phyloP scores from a whole-genome alignment of 2,329 filamentous ascomycete genomes.

The Trichoderma lentiforme region DNA sequence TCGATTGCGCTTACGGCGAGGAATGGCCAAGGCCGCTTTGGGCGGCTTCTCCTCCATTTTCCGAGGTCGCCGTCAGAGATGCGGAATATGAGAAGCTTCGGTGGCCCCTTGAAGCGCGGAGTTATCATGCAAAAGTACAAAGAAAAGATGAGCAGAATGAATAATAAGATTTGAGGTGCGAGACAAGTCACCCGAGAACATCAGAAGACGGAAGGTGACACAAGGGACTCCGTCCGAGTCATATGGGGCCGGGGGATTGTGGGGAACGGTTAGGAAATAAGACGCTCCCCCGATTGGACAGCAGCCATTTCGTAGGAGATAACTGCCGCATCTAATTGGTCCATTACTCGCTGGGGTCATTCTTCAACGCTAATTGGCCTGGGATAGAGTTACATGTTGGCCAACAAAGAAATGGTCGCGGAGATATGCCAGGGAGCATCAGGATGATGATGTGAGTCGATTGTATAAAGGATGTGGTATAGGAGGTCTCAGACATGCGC shows the following conservation, averaged over 20 bases:
- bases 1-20: neutral
- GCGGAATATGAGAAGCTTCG: neutral
- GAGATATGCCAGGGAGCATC: neutral
- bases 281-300: neutral
- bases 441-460: neutral
- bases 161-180: neutral
- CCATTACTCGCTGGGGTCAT: neutral
- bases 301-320: neutral
- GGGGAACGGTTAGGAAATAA: slow-evolving; percentile 1
- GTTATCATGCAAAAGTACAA: neutral
- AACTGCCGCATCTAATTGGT: neutral
- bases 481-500: neutral
- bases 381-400: neutral
- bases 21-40: neutral
- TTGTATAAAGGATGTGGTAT: neutral
- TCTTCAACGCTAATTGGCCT: neutral
- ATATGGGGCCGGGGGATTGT: neutral
- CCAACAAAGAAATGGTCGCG: neutral
- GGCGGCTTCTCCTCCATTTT: slow-evolving; percentile 5
- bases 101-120: neutral
- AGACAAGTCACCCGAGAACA: neutral
- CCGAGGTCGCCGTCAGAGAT: neutral
- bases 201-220: neutral
- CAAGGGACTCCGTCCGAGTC: neutral
- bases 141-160: neutral